Evolutionary conservation across 768 basidiomycete species (phyloP), one percentile per base, ranked within the genome.

Genomic region (Lepiota brunneoincarnata): DNA sequence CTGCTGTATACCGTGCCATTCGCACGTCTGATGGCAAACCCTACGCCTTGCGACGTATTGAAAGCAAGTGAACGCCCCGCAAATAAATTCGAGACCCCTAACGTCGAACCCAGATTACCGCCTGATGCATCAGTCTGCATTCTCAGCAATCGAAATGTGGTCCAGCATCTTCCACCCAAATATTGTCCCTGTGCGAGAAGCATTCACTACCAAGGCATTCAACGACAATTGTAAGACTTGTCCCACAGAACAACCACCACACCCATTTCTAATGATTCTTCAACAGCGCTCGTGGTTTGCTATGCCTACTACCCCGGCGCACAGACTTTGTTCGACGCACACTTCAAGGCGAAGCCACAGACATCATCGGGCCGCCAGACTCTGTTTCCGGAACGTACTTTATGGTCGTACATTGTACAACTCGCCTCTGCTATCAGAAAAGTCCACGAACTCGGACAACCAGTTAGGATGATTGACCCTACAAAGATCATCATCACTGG

Each of bases 341-440:
- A 97, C 63, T 72, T 96, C 54, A 86, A 85, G 49, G 73, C 81
- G 78, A 60, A 65, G 78, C 36, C 43, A 47, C 40, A 58, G 51
- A 5, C 45, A 3, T 11, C 28, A 54, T 61, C 10, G 64, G 61
- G 50, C 63, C 57, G 64, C 43, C 56, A 64, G 55, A 60, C 64
- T 49, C 64, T 72, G 14, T 72, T 98, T 18, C 78, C 89, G 0
- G 97, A 99, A 67, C 77, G 86, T 15, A 84, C 86, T 0, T 66
- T 99, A 2, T 99, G 97, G 97, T 87, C 88, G 2, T 98, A 94
- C 64, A 83, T 97, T 44, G 80, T 93, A 18, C 97, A 99, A 67
- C 83, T 98, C 52, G 86, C 89, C 4, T 86, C 81, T 57, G 95
- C 91, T 1, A 83, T 98, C 68, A 93, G 89, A 69, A 82, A 81